phyloP scores from a whole-genome alignment of 164 flowering plant genomes.

The Vitis rotundifolia region DNA sequence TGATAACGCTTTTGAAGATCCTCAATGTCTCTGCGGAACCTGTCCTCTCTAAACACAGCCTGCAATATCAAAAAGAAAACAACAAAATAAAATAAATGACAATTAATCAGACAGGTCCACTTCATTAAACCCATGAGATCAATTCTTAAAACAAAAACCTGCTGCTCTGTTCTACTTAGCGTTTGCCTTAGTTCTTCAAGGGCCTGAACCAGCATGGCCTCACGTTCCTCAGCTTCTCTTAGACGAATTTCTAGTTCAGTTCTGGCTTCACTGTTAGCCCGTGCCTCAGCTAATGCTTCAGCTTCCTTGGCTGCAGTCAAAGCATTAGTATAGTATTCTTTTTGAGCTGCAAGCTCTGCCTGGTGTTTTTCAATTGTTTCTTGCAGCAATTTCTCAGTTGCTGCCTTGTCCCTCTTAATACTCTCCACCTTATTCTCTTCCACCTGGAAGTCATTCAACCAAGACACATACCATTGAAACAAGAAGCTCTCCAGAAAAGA shows the following conservation, averaged over 20 bases:
- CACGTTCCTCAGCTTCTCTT: constrained; percentile 91
- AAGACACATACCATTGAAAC: background rate
- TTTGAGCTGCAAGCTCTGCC: constrained; percentile 81
- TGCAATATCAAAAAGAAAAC: constrained; percentile 26
- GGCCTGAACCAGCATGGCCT: constrained; percentile 85
- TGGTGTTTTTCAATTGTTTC: constrained; percentile 96
- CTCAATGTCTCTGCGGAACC: constrained; percentile 84
- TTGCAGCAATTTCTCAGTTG: constrained; percentile 89
- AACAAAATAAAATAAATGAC: background rate
- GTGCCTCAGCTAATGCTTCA: constrained; percentile 91
- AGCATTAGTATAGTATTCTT: constrained; percentile 83
- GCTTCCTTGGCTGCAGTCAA: constrained; percentile 93
- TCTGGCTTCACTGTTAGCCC: constrained; percentile 91
- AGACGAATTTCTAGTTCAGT: constrained; percentile 88
- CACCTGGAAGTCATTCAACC: constrained; percentile 39
- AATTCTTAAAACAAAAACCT: constrained; percentile 48
- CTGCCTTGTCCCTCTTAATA: constrained; percentile 85
- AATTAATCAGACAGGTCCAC: background rate
- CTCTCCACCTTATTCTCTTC: constrained; percentile 98
- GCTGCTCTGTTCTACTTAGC: constrained; percentile 85
- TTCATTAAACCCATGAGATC: background rate
- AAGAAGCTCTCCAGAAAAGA: background rate
- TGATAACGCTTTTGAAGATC: constrained; percentile 97
- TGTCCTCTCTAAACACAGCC: constrained; percentile 92
- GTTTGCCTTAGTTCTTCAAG: constrained; percentile 94